phyloP scores from a whole-genome alignment of 1,284 basidiomycete species.

The Meira miltonrushii region DNA sequence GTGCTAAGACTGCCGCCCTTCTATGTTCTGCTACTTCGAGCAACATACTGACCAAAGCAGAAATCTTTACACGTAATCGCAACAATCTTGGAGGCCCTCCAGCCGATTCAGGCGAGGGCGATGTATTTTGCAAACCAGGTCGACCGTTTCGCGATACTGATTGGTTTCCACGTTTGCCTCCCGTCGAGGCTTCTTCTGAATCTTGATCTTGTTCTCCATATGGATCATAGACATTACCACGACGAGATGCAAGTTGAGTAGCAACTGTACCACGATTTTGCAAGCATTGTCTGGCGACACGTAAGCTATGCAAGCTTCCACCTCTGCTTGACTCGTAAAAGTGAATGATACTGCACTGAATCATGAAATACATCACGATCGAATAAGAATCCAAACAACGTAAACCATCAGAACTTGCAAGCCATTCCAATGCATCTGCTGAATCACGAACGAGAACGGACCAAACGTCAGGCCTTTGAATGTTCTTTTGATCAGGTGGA shows the following conservation, averaged over 20 bases:
- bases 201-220: too few species aligned
- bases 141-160: too few species aligned
- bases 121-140: too few species aligned
- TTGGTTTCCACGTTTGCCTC: too few species aligned
- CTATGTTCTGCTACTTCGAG: not conserved
- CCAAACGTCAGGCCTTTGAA: not conserved
- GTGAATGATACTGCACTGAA: constrained; percentile 1
- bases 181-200: too few species aligned
- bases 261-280: not conserved
- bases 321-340: not conserved
- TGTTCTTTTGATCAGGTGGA: not conserved
- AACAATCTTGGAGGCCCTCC: too few species aligned
- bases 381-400: not conserved
- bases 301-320: not conserved
- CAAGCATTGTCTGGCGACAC: not conserved
- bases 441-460: not conserved
- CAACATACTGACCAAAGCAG: not conserved
- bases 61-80: not conserved
- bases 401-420: not conserved
- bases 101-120: too few species aligned
- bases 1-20: too few species aligned
- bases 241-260: too few species aligned
- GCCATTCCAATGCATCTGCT: not conserved
- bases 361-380: not conserved
- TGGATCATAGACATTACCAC: too few species aligned